Percentiles rank a stretch among this genome's conserved stretches.
Conservation (phyloP, 2,329 filamentous ascomycete genomes). For the Trichoderma breve region DNA sequence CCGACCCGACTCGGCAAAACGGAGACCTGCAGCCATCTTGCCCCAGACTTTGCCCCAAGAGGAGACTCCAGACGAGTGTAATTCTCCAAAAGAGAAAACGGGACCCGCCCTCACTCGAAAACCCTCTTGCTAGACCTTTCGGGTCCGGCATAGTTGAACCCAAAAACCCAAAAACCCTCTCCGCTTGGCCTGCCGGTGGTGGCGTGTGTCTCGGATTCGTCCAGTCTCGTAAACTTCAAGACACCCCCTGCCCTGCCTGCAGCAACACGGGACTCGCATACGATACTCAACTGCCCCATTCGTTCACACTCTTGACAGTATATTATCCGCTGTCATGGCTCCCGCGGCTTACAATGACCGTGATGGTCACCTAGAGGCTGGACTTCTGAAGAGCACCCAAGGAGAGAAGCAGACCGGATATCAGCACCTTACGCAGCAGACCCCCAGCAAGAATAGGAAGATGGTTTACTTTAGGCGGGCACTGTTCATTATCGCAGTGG, state of each 20-base stretch:
- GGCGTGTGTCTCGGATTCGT: conserved; percentile 15
- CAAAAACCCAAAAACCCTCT: conserved; percentile 14
- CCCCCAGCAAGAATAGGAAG: conserved; percentile 15
- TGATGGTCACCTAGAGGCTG: conserved; percentile 26
- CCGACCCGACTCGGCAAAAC: background rate
- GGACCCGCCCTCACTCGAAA: conserved; percentile 16
- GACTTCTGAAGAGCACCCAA: conserved; percentile 26
- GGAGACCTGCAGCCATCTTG: conserved; percentile 10
- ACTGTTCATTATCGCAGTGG: conserved; percentile 25
- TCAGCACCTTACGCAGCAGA: background rate
- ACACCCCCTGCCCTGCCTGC: conserved; percentile 17
- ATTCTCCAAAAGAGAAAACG: conserved; percentile 1
- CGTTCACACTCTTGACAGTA: background rate
- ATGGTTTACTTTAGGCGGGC: conserved; percentile 24
- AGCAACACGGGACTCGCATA: conserved; percentile 7
- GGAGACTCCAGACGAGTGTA: background rate
- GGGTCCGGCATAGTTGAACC: conserved; percentile 16
- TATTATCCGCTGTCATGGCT: conserved; percentile 22
- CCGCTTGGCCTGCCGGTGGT: conserved; percentile 6
- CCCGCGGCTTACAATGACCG: conserved; percentile 9
- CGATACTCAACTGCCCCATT: background rate
- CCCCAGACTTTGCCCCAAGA: conserved; percentile 14
- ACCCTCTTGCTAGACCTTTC: conserved; percentile 15
- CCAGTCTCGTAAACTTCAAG: conserved; percentile 15
- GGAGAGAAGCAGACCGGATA: conserved; percentile 26